These are phyloP conservation scores for Magnolia officinalis DNA, from an alignment of 164 flowering plant species.

Conservation along the genomic window DNA sequence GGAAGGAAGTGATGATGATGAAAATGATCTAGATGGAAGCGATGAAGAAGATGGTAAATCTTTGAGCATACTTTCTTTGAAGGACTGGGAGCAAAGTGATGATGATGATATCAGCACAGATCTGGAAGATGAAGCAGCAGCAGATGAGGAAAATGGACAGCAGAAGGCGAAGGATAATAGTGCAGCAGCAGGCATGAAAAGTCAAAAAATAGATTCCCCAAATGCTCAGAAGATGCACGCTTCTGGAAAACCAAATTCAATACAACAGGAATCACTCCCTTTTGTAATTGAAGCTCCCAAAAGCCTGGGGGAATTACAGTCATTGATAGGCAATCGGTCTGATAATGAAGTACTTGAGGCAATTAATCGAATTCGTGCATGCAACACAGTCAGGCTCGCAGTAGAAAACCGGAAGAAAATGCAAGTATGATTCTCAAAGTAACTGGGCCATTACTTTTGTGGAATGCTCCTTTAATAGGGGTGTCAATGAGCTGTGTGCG, in stretches of 20 bases:
- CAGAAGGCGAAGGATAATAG: slow-evolving; percentile 18
- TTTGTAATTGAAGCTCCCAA: slow-evolving; percentile 75
- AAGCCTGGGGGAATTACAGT: slow-evolving; percentile 51
- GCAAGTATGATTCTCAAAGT: slow-evolving; percentile 49
- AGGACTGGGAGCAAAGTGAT: slow-evolving; percentile 98
- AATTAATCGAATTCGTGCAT: slow-evolving; percentile 61
- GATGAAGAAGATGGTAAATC: slow-evolving; percentile 26
- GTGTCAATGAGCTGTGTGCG: neutral
- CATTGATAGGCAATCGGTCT: slow-evolving; percentile 54
- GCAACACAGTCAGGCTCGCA: slow-evolving; percentile 68
- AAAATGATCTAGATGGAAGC: slow-evolving; percentile 26
- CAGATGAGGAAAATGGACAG: slow-evolving; percentile 15
- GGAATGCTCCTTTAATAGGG: neutral
- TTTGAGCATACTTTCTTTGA: slow-evolving; percentile 31
- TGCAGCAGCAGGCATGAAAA: slow-evolving; percentile 14
- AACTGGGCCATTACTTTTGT: neutral
- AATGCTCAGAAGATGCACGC: slow-evolving; percentile 23
- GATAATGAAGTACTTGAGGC: slow-evolving; percentile 57
- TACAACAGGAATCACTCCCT: slow-evolving; percentile 46
- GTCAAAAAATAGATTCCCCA: slow-evolving; percentile 12
- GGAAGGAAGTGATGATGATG: slow-evolving; percentile 28
- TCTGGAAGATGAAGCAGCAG: slow-evolving; percentile 36
- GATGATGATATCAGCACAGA: slow-evolving; percentile 53
- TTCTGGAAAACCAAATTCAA: slow-evolving; percentile 18
- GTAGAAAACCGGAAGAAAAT: slow-evolving; percentile 90